Base-by-base conservation (phyloP, 805 yeast species). In the Wickerhamomyces bovis region DNA sequence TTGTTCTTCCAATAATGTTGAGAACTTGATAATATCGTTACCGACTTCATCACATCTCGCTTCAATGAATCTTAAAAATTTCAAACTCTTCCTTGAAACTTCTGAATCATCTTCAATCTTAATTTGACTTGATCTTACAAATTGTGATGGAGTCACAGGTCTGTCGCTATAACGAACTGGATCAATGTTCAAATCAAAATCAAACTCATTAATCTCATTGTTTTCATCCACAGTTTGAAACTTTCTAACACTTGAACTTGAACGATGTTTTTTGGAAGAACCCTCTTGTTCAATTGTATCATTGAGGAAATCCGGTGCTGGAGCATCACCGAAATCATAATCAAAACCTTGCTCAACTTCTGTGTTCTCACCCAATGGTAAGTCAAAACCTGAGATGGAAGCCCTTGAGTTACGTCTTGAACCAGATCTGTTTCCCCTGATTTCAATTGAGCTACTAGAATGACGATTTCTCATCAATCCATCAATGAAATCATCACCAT, bases 331-430 rank as follows among this genome's bases (percentile, higher is more conserved):
- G 30, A 50, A 47, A 41, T 49, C 51, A 18, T 49, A 12, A 13
- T 51, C 57, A 36, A 46, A 50, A 12, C 22, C 43, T 22, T 43
- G 41, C 39, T 44, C 46, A 18, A 39, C 18, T 15, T 41, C 26
- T 19, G 36, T 21, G 26, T 39, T 33, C 6, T 46, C 42, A n/a
- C 43, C 33, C 3, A 53, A 21, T 9, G 50, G 51, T 22, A 57
- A 23, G 11, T 55, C 41, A 8, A 58, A 19, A 2, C 56, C 53
- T n/a, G 55, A 28, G 18, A 58, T 44, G 28, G 61, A 56, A 3
- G 52, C 54, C 13, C 63, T 38, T 2, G 63, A 59, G 16, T 51
- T 42, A 40, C 61, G 53, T 52, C 62, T 55, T 12, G 58, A 45
- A 3, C 19, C 12, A 3, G 63, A 58, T 3, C 42, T 39, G 38